phyloP scores from a whole-genome alignment of 257 asterid genomes.

The Forsythia viridissima region DNA sequence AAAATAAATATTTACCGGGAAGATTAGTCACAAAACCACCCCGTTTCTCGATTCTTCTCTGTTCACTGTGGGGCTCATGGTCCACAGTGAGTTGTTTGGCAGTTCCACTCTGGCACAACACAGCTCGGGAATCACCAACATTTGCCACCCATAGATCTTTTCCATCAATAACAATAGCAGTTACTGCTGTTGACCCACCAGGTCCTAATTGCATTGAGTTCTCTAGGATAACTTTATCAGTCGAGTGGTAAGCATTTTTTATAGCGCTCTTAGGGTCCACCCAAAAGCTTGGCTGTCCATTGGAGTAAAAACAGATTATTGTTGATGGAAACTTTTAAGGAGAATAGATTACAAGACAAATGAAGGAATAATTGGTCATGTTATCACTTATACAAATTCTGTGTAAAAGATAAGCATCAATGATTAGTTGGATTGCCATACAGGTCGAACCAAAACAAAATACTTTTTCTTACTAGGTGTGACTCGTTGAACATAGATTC shows the following conservation, averaged over 20 bases:
- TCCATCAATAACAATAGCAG: conserved; percentile 75
- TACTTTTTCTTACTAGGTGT: too few species aligned
- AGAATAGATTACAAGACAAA: neutral
- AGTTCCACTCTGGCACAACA: conserved; percentile 49
- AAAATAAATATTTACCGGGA: conserved; percentile 50
- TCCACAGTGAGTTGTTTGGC: conserved; percentile 72
- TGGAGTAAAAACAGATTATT: conserved; percentile 14
- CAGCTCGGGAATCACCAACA: conserved; percentile 78
- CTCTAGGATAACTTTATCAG: conserved; percentile 62
- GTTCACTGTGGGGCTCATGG: conserved; percentile 69
- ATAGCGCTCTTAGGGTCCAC: conserved; percentile 62
- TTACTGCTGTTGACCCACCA: conserved; percentile 86
- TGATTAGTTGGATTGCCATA: neutral
- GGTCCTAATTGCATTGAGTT: conserved; percentile 69
- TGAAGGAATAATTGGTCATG: neutral
- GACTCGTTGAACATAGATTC: too few species aligned
- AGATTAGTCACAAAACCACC: conserved; percentile 76
- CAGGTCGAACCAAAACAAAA: too few species aligned
- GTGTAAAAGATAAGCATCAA: neutral
- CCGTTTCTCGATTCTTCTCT: conserved; percentile 60
- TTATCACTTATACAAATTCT: neutral
- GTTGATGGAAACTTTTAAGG: conserved; percentile 4
- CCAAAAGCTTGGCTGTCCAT: conserved; percentile 66
- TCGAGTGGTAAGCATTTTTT: conserved; percentile 54
- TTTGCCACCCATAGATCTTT: conserved; percentile 85